Evolutionary conservation across 495 filamentous ascomycete species (phyloP).

Genomic region (Hypoxylon intermedium): DNA sequence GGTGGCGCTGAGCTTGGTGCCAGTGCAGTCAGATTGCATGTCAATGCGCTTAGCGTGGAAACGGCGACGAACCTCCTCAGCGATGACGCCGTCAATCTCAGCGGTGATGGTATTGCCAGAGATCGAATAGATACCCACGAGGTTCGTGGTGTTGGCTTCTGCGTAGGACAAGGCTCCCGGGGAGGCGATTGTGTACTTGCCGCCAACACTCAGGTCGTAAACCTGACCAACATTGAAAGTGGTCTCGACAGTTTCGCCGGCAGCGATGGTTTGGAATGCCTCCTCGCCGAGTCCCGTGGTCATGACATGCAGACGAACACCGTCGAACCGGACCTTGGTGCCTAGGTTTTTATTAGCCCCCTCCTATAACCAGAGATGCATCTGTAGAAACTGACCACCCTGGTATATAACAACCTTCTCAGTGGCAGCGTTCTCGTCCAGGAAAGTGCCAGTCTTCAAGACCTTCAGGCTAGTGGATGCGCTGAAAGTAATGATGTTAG

Average conservation of each 20-base stretch:
- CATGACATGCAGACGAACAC: conserved; percentile 60
- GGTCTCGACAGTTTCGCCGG: conserved; percentile 62
- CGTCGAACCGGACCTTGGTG: conserved; percentile 61
- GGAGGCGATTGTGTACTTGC: conserved; percentile 56
- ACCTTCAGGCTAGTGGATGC: conserved; percentile 62
- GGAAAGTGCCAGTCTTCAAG: conserved; percentile 68
- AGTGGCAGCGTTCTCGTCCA: conserved; percentile 60
- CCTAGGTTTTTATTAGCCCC: conserved; percentile 40
- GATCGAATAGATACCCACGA: conserved; percentile 55
- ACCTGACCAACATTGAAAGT: conserved; percentile 65
- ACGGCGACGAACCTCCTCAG: conserved; percentile 55
- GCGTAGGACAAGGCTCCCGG: conserved; percentile 60
- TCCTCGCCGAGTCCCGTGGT: conserved; percentile 55
- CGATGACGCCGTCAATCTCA: conserved; percentile 58
- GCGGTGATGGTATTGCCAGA: conserved; percentile 56
- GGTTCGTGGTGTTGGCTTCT: conserved; percentile 52
- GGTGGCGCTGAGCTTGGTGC: conserved; percentile 49
- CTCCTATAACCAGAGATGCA: background rate
- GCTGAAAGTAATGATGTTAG: conserved; percentile 17
- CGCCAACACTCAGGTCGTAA: conserved; percentile 61
- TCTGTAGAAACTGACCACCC: conserved; percentile 48
- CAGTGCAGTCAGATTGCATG: conserved; percentile 58
- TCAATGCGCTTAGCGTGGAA: conserved; percentile 58
- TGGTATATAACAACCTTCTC: conserved; percentile 67
- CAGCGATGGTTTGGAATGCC: conserved; percentile 62